Percentiles rank a stretch among this genome's conserved stretches.
Conservation (phyloP, 495 filamentous ascomycete genomes). For the Talaromyces wortmannii region DNA sequence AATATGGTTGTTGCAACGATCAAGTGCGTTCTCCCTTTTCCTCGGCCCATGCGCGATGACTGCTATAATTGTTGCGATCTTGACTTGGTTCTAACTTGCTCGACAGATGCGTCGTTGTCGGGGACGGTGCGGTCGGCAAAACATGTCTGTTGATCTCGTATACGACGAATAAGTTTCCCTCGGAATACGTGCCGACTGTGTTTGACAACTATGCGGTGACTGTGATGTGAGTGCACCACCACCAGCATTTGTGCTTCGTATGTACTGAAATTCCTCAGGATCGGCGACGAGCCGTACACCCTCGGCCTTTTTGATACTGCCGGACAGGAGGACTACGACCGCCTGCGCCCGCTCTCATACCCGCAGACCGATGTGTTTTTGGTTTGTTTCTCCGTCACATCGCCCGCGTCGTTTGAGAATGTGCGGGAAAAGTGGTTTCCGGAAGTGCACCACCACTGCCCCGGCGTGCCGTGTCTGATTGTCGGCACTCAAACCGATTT, state of each 20-base stretch:
- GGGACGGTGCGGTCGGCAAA: conserved; percentile 98
- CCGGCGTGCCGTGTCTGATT: conserved; percentile 94
- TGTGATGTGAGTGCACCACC: conserved; percentile 72
- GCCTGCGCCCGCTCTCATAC: conserved; percentile 91
- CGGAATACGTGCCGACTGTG: conserved; percentile 98
- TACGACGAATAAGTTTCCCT: conserved; percentile 99
- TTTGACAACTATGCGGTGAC: conserved; percentile 99
- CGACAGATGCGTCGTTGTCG: conserved; percentile 89
- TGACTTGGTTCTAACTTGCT: neutral
- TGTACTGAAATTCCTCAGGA: too few relatives aligned
- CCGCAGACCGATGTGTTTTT: conserved; percentile 98
- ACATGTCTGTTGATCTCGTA: conserved; percentile 98
- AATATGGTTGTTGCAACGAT: conserved; percentile 81
- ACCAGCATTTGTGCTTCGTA: too few relatives aligned
- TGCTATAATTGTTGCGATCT: neutral
- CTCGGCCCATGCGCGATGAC: neutral
- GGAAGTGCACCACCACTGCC: conserved; percentile 97
- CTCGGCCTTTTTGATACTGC: conserved; percentile 97
- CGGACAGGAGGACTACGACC: conserved; percentile 98
- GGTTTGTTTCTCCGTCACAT: conserved; percentile 97
- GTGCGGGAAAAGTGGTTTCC: conserved; percentile 99
- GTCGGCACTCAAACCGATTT: conserved; percentile 98
- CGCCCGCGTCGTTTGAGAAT: conserved; percentile 98
- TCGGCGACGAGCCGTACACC: conserved; percentile 97
- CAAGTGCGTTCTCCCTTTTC: conserved; percentile 53